Base-by-base conservation (phyloP, 1,139 yeast species). In the Barnettozyma hawaiiensis region DNA sequence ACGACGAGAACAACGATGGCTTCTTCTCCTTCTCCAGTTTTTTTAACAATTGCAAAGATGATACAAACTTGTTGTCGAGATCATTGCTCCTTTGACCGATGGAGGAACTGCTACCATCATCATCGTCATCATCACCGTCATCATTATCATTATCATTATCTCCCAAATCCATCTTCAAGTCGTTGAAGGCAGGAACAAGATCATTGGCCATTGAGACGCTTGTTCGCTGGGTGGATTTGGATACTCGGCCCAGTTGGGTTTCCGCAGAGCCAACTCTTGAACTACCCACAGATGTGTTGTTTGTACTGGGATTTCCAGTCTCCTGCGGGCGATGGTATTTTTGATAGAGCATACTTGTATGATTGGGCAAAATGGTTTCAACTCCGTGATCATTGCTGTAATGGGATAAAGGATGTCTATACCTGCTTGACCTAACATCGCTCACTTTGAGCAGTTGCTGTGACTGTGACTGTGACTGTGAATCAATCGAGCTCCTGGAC, bases 141-240 rank as follows among this genome's bases (percentile, higher is more conserved):
- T 23, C n/a, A 7, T 18, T n/a, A 12, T 19, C 12, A 18, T 27
- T 31, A n/a, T 34, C 36, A 9, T 40, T 42, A 9, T 45, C 47
- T 7, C 42, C 54, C 7, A 55, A 12, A 24, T 53, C 57, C 42
- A 55, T 50, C 21, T 47, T 50, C 44, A 51, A 37, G 15, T 47
- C 51, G 19, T 48, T 50, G 35, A 52, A 52, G 0, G 57, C 57
- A 1, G 56, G 57, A 2, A 53, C 45, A n/a, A 51, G 18, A 12
- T 48, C 57, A 40, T 52, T 51, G 21, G 44, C 50, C 49, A 53
- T 45, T 1, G 48, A 34, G 3, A 51, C 40, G 7, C 51, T 39
- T 3, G 41, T 39, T 20, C 46, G 41, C 19, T 37, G 37, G 7
- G 46, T 39, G 8, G 45, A 29, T 18, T 40, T 38, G 12, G 41